These are phyloP conservation scores for Fusarium vanettenii DNA, from an alignment of 2,329 filamentous ascomycete species.

Conservation along the genomic window DNA sequence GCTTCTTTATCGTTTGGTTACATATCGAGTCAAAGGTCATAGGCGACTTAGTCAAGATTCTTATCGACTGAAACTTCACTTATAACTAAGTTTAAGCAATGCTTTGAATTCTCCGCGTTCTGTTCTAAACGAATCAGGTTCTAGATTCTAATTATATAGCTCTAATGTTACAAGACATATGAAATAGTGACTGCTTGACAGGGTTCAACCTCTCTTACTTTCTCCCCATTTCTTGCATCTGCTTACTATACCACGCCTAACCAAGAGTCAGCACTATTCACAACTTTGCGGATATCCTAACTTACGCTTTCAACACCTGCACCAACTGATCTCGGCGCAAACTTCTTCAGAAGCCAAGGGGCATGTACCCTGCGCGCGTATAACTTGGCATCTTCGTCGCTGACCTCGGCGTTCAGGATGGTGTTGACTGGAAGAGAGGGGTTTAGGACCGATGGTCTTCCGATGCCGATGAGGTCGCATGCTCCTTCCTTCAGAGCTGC, in stretches of 20 bases:
- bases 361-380: constrained; percentile 15
- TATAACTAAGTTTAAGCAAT: background rate
- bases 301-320: constrained; percentile 36
- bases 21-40: background rate
- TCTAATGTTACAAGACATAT: background rate
- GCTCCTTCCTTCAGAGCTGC: constrained; percentile 50
- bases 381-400: constrained; percentile 24
- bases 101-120: background rate
- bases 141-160: background rate
- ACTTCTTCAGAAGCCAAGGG: constrained; percentile 27
- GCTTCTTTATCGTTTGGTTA: background rate
- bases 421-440: constrained; percentile 49
- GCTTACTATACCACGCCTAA: constrained; percentile 30
- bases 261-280: background rate
- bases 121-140: background rate
- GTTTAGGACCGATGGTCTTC: constrained; percentile 52
- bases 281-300: accelerated
- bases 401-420: constrained; percentile 29
- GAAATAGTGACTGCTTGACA: background rate
- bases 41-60: background rate
- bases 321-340: constrained; percentile 29
- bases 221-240: constrained; percentile 19
- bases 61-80: background rate
- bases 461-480: constrained; percentile 57
- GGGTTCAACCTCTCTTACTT: background rate